These are phyloP conservation scores for Wickerhamiella lipophila DNA, from an alignment of 805 yeast species.

Conservation along the genomic window DNA sequence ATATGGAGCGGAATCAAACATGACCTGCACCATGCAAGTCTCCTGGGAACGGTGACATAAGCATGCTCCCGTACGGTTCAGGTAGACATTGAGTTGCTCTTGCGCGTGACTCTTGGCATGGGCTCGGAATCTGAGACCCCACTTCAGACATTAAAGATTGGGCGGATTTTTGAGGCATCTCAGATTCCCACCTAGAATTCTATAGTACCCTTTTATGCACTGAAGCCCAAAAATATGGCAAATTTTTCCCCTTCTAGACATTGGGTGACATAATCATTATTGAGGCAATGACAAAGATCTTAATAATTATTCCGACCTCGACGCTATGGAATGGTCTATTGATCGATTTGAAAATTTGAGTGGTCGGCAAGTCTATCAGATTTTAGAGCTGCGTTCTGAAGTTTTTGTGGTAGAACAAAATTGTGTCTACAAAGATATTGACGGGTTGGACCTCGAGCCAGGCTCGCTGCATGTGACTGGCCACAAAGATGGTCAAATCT, in stretches of 20 bases:
- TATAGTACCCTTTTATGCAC: neutral
- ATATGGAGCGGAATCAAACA: too few relatives aligned
- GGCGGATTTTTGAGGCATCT: neutral
- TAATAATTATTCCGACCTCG: neutral
- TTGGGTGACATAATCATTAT: neutral
- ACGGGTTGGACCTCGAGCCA: constrained; percentile 17
- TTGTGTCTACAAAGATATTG: constrained; percentile 20
- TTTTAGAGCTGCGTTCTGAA: constrained; percentile 16
- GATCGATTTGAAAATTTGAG: constrained; percentile 11
- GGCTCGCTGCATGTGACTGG: constrained; percentile 15
- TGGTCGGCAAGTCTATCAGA: constrained; percentile 14
- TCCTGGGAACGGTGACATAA: neutral
- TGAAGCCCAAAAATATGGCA: neutral
- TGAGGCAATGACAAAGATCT: neutral
- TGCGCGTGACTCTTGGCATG: neutral
- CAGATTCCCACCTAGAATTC: neutral
- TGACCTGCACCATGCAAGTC: neutral
- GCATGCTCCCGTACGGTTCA: neutral
- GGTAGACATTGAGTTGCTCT: neutral
- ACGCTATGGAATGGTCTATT: constrained; percentile 1
- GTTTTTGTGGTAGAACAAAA: constrained; percentile 23
- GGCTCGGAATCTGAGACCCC: neutral
- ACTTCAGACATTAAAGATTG: neutral
- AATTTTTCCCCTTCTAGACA: neutral
- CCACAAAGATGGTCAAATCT: neutral